Base-by-base conservation (phyloP, 495 filamentous ascomycete genomes). In the Oleoguttula mirabilis region DNA sequence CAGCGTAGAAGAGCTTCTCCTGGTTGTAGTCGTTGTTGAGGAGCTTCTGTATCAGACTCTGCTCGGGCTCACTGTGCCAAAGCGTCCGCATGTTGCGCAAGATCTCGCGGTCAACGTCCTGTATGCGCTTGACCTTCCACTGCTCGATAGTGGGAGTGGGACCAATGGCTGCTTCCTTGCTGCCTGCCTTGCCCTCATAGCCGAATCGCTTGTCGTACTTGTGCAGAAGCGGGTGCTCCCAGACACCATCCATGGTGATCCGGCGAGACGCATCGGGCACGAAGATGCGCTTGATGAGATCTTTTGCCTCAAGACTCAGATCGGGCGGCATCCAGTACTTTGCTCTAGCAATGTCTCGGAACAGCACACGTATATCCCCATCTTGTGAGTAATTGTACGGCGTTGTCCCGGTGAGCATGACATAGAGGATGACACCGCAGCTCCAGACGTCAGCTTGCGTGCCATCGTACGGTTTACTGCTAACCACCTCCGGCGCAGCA, bases 401-500 rank as follows among this genome's bases (percentile, higher is more conserved):
- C 2, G 94, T 68, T 37, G 67, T 73, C 1, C 84, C 84, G 16
- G 77, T 74, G 17, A 99, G 67, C 56, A 88, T 71, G 11, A 81
- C 86, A 52, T 77, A 96, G 0, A 99, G 63, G 22, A 96, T 86
- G 4, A 95, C 78, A 5, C 90, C 90, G 58, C 88, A 81, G 60
- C 85, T 93, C 90, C 90, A 98, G 40, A 94, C 79, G 52, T 99
- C 90, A 0, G 80, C 83, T 51, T 73, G 76, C 39, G 80, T 77
- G 14, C 88, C 92, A 47, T 82, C 78, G 55, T 99, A 99, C 19
- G 63, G 63, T 19, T 66, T 60, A 8, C 72, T 73, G 21, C 72
- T 66, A 20, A 94, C 77, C 33, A 99, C 74, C 58, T 99, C 90
- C 0, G 90, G 90, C 1, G 90, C 86, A 2, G 85, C 87, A 52